Conservation (phyloP, 2,329 filamentous ascomycete genomes). For the Cadophora gregata region DNA sequence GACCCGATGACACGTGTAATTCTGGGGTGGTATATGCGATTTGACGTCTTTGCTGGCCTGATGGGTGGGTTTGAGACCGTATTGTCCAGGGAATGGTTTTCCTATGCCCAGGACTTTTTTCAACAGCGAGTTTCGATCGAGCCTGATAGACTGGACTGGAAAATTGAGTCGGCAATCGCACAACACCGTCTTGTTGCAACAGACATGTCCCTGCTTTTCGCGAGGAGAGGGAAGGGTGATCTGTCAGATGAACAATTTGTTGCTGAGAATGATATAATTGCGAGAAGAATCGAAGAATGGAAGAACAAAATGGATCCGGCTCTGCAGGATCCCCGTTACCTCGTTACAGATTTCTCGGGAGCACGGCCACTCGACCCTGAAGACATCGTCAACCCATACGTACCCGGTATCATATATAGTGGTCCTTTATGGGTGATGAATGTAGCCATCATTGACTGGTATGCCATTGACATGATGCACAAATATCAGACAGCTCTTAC, state of each 20-base stretch:
- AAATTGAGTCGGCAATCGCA: constrained; percentile 70
- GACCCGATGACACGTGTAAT: constrained; percentile 75
- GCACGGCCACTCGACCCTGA: constrained; percentile 58
- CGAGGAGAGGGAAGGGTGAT: constrained; percentile 67
- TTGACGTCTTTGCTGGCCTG: constrained; percentile 84
- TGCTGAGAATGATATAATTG: constrained; percentile 62
- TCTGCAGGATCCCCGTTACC: constrained; percentile 65
- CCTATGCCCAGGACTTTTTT: constrained; percentile 57
- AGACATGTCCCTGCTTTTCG: constrained; percentile 81
- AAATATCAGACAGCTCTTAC: constrained; percentile 71
- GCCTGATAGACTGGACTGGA: constrained; percentile 68
- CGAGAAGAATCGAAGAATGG: constrained; percentile 55
- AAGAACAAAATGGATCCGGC: constrained; percentile 63
- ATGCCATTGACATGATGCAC: constrained; percentile 81
- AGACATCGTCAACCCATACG: constrained; percentile 77
- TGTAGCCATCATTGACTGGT: constrained; percentile 76
- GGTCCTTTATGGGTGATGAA: constrained; percentile 77
- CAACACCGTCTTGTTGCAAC: constrained; percentile 74
- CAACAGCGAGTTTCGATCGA: constrained; percentile 61
- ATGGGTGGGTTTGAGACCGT: constrained; percentile 80
- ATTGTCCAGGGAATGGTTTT: constrained; percentile 80
- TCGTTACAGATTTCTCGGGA: constrained; percentile 68
- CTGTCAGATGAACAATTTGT: constrained; percentile 70
- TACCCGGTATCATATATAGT: constrained; percentile 72
- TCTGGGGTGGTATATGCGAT: constrained; percentile 87